Base-by-base conservation (phyloP, 148 eudicot species). In the Spergularia marina region DNA sequence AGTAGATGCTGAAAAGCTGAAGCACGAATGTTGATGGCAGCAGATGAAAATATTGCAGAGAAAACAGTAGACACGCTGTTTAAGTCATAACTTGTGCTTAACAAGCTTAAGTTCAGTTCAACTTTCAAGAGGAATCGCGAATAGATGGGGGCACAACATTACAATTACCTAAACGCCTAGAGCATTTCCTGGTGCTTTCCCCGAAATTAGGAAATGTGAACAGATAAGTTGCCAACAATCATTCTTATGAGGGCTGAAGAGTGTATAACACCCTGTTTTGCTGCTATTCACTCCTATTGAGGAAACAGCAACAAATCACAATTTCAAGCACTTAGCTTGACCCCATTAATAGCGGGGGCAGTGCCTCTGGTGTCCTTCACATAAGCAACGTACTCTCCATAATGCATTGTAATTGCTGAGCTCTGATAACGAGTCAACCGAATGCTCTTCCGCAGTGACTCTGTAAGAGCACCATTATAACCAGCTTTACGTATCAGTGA, bases 371-470 rank as follows among this genome's bases (percentile, higher is more conserved):
- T 84, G 76, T 83, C 74, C 80, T 77, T 86, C 79, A 91, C 94
- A 78, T 87, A 86, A 51, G 90, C 72, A 58, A 86, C 76, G 76
- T 95, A 95, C 20, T 95, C 99, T 23, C 81, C 74, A 76, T 82
- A 95, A 60, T 78, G 86, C 96, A 95, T 87, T 47, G 94, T 89
- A 39, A 84, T 92, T 80, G 87, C 68, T 2, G 97, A 89, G 76
- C 99, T 95, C 83, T 95, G 92, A 65, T 95, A 95, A 47, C 97
- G 96, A 53, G 97, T 92, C 72, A 92, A 79, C 7, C 70, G 80
- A 53, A 95, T 89, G 71, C 84, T 77, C 77, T 88, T 86, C 52
- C 97, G 78, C 16, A 95, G 73, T 62, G 91, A 78, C 66, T 89
- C 99, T 0, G 88, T 89, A 25, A 95, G 90, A 68, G 82, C 49